Base-by-base conservation (phyloP, 768 basidiomycete species). In the Russula dissimulans region DNA sequence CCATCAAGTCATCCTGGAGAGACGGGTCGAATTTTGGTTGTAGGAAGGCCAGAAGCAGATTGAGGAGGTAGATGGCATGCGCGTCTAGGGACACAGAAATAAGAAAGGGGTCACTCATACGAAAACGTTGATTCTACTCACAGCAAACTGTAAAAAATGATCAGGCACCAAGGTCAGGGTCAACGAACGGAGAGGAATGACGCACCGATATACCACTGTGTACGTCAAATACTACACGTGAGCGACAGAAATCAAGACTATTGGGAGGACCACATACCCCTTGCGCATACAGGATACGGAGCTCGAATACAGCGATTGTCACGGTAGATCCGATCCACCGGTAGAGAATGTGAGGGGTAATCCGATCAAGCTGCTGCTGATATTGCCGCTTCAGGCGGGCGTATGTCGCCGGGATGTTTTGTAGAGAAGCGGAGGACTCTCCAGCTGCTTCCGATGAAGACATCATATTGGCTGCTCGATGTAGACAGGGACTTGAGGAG, bases 11-110 rank as follows among this genome's bases (percentile, higher is more conserved):
- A 48, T 91, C 91, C 65, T 94, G 89, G 36, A 97, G 76, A 2
- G 95, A 95, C 0, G 97, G 95, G 73, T 99, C 97, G 71, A 99
- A 98, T 71, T 88, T 91, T 38, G 97, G 97, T 77, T 97, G 95
- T 17, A 99, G 79, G 79, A 99, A 99, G 2, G 97, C 95, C 65
- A 99, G 81, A 56, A 99, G 84, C 55, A 99, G 83, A 76, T 99
- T 97, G 61, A 97, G 81, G 63, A 95, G 83, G 75, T 97, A 97
- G 67, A 97, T 97, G 34, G 91, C 94, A 66, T 90, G 86, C 17
- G 90, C 95, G 70, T 95, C 89, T 89, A 32, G 29, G 39, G 54
- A 48, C 50, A 51, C 17, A 42, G 42, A 29, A 29, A 17, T 61
- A 34, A 34, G 15, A 36, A 29, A 44, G 48, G n/a, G 9, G 22